These are phyloP conservation scores for Favolaschia claudopus DNA, from an alignment of 768 basidiomycete species.

Conservation along the genomic window DNA sequence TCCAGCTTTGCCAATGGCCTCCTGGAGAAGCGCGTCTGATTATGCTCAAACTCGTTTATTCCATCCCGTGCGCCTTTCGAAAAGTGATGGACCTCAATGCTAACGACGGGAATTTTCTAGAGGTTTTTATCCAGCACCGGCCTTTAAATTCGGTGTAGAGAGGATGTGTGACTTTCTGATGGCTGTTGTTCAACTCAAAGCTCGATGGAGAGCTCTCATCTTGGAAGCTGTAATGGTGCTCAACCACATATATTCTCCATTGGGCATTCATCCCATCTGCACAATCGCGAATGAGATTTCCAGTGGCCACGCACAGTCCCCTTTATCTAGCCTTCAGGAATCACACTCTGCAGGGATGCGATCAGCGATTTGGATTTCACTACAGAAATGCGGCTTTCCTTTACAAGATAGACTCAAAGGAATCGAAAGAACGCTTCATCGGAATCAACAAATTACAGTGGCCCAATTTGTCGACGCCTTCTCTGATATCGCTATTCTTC, in stretches of 20 bases:
- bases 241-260: background rate
- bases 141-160: background rate
- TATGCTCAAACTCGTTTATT: background rate
- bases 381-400: background rate
- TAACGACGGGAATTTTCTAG: background rate
- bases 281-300: background rate
- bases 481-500: background rate
- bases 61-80: background rate
- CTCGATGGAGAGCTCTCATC: background rate
- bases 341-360: background rate
- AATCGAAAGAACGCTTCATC: background rate
- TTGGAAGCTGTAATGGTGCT: slow-evolving; percentile 2
- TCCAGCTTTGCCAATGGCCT: slow-evolving; percentile 2
- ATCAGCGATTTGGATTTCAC: background rate
- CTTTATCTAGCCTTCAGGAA: slow-evolving; percentile 3
- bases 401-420: background rate
- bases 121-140: background rate
- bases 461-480: background rate
- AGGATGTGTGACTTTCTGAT: background rate
- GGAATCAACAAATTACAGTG: background rate
- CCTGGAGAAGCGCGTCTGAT: slow-evolving; percentile 3
- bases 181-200: slow-evolving; percentile 4
- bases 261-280: background rate
- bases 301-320: background rate
- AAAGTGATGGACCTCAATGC: background rate